Base-by-base conservation (phyloP, 2,329 filamentous ascomycete genomes). In the Elsinoe fawcettii region DNA sequence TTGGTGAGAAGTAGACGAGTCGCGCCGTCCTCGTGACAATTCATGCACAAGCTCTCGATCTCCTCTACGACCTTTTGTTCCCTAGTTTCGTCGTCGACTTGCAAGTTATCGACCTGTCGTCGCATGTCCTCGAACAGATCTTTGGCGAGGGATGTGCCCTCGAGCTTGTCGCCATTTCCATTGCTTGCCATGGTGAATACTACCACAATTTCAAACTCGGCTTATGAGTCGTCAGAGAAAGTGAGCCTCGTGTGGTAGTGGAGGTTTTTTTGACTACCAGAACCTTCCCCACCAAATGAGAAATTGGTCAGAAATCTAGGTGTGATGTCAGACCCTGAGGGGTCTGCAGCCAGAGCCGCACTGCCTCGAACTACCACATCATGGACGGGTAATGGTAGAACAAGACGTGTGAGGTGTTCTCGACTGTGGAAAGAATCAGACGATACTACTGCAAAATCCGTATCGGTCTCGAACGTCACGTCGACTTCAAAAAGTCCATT, bases 1-100 rank as follows among this genome's bases (percentile, higher is more conserved):
- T 84, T 84, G 14, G 95, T 95, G 56, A 99, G 83, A 43, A 99
- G 83, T 20, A 99, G 81, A 59, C 86, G 82, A 12, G 93, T 99
- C 1, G 77, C 82, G 66, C 93, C 93, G 62, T 79, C 66, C 53
- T 76, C 75, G 61, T 78, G 75, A 63, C 77, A 80, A 67, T 79
- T 79, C 76, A 80, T 79, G 67, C 77, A 80, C 62, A 79, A 66
- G 60, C 74, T 77, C 63, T 79, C 75, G 57, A 80, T 78, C 64
- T 78, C 75, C 32, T 79, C 77, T 20, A 78, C 76, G 5, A 79
- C 70, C 64, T 74, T 76, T 44, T 73, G 72, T n/a, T 73, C 69
- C 22, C 69, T 69, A 30, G 68, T 65, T 27, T 65, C 60, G 18
- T 63, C 63, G 63, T 60, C 66, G 12, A 57, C 23, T 25, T 70